A percentile compares a stretch with the other conserved stretches of the same genome.
Conservation (phyloP, 2,329 filamentous ascomycete genomes). For the Xylaria sp. region DNA sequence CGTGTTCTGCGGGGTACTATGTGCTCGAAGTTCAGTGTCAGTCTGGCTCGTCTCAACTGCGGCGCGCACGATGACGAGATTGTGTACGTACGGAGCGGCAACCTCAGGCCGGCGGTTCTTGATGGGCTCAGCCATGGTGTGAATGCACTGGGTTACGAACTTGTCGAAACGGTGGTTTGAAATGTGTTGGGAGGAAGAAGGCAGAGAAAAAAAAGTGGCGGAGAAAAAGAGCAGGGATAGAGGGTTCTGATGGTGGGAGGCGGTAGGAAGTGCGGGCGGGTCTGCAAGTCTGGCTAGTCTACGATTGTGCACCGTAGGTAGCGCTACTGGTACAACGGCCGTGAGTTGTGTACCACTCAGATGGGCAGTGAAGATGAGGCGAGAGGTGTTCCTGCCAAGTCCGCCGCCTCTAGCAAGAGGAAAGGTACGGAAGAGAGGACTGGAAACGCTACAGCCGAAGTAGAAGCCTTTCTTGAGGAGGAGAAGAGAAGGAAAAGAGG, state of each 20-base stretch:
- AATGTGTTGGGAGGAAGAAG: slow-evolving; percentile 30
- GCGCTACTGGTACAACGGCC: neutral
- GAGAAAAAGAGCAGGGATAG: slow-evolving; percentile 36
- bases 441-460: neutral
- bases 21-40: slow-evolving; percentile 45
- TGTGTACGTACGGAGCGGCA: slow-evolving; percentile 61
- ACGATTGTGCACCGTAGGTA: neutral
- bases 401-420: neutral
- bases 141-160: slow-evolving; percentile 39
- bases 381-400: neutral
- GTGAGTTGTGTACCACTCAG: neutral
- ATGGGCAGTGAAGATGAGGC: neutral
- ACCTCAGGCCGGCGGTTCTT: slow-evolving; percentile 66
- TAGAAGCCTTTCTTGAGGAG: neutral
- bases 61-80: slow-evolving; percentile 26
- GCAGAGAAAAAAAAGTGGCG: slow-evolving; percentile 34
- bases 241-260: slow-evolving; percentile 34
- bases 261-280: slow-evolving; percentile 28
- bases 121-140: slow-evolving; percentile 67
- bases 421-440: neutral
- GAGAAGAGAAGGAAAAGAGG: neutral
- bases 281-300: slow-evolving; percentile 16
- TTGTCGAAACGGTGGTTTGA: slow-evolving; percentile 31
- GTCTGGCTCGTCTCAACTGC: slow-evolving; percentile 34
- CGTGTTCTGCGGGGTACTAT: slow-evolving; percentile 97